Conservation (phyloP, 1,139 yeast species). For the Geotrichum phurueaensis region DNA sequence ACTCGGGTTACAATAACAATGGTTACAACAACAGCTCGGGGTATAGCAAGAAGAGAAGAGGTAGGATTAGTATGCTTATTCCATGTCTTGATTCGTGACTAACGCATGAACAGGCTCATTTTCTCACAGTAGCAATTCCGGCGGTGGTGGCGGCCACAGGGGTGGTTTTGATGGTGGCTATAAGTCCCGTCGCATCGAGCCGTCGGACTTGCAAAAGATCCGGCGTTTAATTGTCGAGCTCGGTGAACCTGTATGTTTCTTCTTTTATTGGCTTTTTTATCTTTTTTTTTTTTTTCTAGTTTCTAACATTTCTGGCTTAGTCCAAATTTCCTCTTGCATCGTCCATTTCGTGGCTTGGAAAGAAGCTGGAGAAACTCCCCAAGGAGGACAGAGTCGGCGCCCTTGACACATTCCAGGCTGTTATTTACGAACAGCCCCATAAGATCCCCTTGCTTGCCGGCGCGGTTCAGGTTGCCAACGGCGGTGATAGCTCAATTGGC, state of each 20-base stretch:
- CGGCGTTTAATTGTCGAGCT: conserved; percentile 26
- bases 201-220: conserved; percentile 14
- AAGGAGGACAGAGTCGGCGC: conserved; percentile 47
- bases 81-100: not conserved
- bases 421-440: conserved; percentile 83
- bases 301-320: conserved; percentile 5
- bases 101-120: not conserved
- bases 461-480: conserved; percentile 63
- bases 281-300: conserved; percentile 1
- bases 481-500: conserved; percentile 63
- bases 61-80: not conserved
- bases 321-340: conserved; percentile 26
- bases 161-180: conserved; percentile 7
- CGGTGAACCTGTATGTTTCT: conserved; percentile 29
- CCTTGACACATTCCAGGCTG: conserved; percentile 59
- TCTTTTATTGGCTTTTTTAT: not conserved
- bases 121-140: not conserved
- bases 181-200: conserved; percentile 10
- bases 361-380: conserved; percentile 46
- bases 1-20: not conserved
- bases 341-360: conserved; percentile 50
- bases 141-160: not conserved
- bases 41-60: conserved; percentile 5
- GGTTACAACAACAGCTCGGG: not conserved
- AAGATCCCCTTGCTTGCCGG: conserved; percentile 68